These are phyloP conservation scores for Tylopilus rubrobrunneus DNA, from an alignment of 768 basidiomycete species.

Conservation along the genomic window DNA sequence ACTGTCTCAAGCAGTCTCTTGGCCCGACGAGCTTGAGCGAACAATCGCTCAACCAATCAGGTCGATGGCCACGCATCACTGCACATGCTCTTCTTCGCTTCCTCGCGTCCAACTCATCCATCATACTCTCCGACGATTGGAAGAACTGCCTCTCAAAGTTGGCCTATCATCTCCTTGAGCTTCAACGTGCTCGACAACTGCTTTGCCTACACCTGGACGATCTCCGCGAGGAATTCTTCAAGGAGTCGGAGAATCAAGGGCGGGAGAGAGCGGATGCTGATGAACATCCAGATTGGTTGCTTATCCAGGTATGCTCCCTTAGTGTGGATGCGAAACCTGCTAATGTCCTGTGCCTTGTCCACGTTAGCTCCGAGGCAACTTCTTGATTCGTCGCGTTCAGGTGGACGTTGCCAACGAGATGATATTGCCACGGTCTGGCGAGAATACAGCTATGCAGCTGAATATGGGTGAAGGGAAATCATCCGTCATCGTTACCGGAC, in stretches of 20 bases:
- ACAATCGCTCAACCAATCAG: conserved; percentile 14
- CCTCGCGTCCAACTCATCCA: conserved; percentile 26
- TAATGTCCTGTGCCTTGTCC: neutral
- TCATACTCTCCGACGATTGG: conserved; percentile 29
- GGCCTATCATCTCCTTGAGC: conserved; percentile 26
- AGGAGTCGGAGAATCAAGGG: conserved; percentile 26
- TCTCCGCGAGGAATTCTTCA: conserved; percentile 30
- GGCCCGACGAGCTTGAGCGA: conserved; percentile 19
- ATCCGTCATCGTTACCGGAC: conserved; percentile 45
- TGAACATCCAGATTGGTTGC: conserved; percentile 38
- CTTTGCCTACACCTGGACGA: conserved; percentile 19
- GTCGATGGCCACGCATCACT: conserved; percentile 39
- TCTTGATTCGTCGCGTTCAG: conserved; percentile 43
- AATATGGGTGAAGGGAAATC: conserved; percentile 62
- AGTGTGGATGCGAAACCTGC: neutral
- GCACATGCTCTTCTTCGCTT: conserved; percentile 26
- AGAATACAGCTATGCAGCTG: conserved; percentile 44
- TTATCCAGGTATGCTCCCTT: conserved; percentile 37
- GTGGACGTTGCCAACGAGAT: conserved; percentile 41
- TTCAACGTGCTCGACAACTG: conserved; percentile 38
- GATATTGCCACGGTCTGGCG: conserved; percentile 36
- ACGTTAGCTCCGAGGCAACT: conserved; percentile 42
- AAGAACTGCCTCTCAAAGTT: conserved; percentile 24
- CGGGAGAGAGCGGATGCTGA: conserved; percentile 14
- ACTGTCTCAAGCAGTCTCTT: conserved; percentile 1